Conservation (phyloP, 1,284 basidiomycete genomes). For the Irpex lacteus region DNA sequence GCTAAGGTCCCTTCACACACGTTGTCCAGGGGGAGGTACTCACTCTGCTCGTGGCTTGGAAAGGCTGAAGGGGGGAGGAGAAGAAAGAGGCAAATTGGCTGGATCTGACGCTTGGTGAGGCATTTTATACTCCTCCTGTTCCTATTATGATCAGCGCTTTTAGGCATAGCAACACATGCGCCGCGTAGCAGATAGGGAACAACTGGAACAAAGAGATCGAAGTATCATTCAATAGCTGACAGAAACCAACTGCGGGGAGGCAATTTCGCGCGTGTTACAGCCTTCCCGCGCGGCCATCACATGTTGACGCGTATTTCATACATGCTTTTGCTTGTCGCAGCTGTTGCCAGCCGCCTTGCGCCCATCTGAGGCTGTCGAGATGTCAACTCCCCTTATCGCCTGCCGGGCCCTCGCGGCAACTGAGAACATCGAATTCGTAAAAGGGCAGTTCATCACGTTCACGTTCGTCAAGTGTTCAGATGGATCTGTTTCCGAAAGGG, state of each 20-base stretch:
- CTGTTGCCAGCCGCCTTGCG: background rate
- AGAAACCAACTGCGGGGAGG: background rate
- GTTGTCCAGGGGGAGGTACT: background rate
- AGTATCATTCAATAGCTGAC: background rate
- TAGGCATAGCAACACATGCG: background rate
- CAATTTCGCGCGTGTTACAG: background rate
- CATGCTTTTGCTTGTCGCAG: background rate
- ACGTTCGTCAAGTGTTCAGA: background rate
- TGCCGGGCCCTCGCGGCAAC: background rate
- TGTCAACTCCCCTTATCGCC: background rate
- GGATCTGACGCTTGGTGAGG: background rate
- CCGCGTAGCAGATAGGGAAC: background rate
- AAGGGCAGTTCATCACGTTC: background rate
- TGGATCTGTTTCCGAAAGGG: background rate
- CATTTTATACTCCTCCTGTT: background rate
- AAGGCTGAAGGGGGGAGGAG: background rate
- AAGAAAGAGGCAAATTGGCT: background rate
- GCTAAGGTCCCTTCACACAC: background rate
- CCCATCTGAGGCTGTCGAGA: background rate
- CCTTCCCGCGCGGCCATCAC: background rate
- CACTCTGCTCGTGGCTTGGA: background rate
- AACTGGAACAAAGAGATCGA: background rate
- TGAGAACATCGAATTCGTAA: background rate
- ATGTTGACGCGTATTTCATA: background rate
- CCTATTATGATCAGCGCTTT: background rate